A percentile compares a stretch with the other conserved stretches of the same genome.
phyloP scores from a whole-genome alignment of 768 basidiomycete species.

The Mycena chlorophos region DNA sequence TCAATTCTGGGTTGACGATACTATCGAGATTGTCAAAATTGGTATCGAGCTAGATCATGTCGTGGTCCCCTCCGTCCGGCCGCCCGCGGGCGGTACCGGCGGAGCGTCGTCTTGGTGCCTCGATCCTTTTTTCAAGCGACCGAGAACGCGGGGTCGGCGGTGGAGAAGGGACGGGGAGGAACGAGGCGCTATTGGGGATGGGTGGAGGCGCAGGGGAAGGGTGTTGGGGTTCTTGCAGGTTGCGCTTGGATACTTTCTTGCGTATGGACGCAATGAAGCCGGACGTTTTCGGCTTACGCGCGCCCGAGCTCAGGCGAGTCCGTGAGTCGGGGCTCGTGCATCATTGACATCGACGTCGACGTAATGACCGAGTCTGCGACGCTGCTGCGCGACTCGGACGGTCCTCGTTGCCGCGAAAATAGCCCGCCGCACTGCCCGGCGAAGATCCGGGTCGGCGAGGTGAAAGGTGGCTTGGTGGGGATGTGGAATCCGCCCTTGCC shows the following conservation, averaged over 20 bases:
- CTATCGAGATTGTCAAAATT: constrained; percentile 60
- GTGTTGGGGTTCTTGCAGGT: constrained; percentile 39
- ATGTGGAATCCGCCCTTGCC: constrained; percentile 28
- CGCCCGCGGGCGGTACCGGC: constrained; percentile 33
- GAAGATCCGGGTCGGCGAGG: constrained; percentile 23
- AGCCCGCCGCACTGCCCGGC: too few relatives aligned
- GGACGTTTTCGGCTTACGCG: constrained; percentile 52
- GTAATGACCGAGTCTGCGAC: constrained; percentile 22
- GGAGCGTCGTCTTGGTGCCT: constrained; percentile 34
- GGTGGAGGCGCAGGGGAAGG: constrained; percentile 39
- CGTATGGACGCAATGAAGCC: constrained; percentile 46
- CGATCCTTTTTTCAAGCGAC: constrained; percentile 31
- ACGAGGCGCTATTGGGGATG: constrained; percentile 30
- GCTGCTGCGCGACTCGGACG: constrained; percentile 24
- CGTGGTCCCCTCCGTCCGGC: constrained; percentile 34
- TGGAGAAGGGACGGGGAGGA: constrained; percentile 23
- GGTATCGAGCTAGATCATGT: constrained; percentile 59
- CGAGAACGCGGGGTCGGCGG: constrained; percentile 21
- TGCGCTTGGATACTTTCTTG: constrained; percentile 43
- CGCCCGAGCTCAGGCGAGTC: constrained; percentile 37
- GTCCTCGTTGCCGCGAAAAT: constrained; percentile 18
- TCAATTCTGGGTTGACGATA: too few relatives aligned
- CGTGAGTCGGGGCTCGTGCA: constrained; percentile 14
- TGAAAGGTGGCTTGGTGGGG: constrained; percentile 33
- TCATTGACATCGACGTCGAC: constrained; percentile 8